These are phyloP conservation scores for Coemansia furcata DNA, from an alignment of 192 early-diverging fungal genomes.

Conservation along the genomic window DNA sequence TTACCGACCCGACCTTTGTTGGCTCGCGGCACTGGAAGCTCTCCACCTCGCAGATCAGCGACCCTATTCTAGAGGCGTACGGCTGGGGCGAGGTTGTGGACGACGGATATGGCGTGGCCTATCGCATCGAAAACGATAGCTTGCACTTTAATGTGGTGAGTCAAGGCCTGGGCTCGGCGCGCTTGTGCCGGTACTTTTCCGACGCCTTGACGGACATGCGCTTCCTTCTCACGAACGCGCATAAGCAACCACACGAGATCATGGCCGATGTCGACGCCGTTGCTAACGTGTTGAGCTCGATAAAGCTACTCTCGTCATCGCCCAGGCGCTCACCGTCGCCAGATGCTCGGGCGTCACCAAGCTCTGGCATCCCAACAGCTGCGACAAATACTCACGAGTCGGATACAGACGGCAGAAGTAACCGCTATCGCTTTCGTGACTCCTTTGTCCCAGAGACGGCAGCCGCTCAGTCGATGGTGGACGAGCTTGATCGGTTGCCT, in stretches of 20 bases:
- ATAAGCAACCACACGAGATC: slow-evolving; percentile 54
- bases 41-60: slow-evolving; percentile 62
- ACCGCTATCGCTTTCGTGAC: slow-evolving; percentile 22
- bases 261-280: slow-evolving; percentile 52
- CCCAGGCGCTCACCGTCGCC: slow-evolving; percentile 21
- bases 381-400: background rate
- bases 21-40: slow-evolving; percentile 62
- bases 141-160: slow-evolving; percentile 55
- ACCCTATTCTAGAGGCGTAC: slow-evolving; percentile 53
- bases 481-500: slow-evolving; percentile 46
- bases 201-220: slow-evolving; percentile 74
- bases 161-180: slow-evolving; percentile 48
- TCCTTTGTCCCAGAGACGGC: slow-evolving; percentile 11
- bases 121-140: slow-evolving; percentile 50
- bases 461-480: slow-evolving; percentile 27
- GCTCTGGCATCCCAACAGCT: background rate
- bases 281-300: slow-evolving; percentile 43
- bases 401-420: background rate
- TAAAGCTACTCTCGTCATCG: slow-evolving; percentile 45
- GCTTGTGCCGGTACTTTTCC: slow-evolving; percentile 58
- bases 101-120: slow-evolving; percentile 58
- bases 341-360: background rate
- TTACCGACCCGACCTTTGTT: slow-evolving; percentile 58
- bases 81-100: slow-evolving; percentile 62
- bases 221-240: slow-evolving; percentile 48